Evolutionary conservation across 2,329 filamentous ascomycete genomes (phyloP).

Genomic region (Huntiella omanensis): DNA sequence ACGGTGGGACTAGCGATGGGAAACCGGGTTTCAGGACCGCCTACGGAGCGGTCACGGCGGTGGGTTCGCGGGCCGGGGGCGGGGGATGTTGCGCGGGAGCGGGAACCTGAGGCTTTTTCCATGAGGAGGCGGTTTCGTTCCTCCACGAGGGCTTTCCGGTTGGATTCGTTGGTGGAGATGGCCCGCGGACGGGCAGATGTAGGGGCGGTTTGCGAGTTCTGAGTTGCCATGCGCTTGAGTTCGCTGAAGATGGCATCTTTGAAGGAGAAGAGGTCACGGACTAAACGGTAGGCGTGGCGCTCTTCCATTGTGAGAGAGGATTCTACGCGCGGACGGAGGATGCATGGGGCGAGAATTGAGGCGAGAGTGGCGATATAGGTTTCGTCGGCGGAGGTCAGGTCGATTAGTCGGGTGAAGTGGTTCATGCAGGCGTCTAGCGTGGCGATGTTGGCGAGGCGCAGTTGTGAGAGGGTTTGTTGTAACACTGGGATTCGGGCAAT

Average conservation of each 20-base stretch:
- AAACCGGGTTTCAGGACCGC: slow-evolving; percentile 60
- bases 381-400: slow-evolving; percentile 90
- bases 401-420: slow-evolving; percentile 90
- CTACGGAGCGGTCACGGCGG: slow-evolving; percentile 62
- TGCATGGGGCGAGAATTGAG: slow-evolving; percentile 58
- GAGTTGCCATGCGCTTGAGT: slow-evolving; percentile 72
- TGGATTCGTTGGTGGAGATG: slow-evolving; percentile 89
- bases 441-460: slow-evolving; percentile 91
- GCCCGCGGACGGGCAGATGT: slow-evolving; percentile 53
- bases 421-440: slow-evolving; percentile 97
- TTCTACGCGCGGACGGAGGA: slow-evolving; percentile 72
- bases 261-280: slow-evolving; percentile 80
- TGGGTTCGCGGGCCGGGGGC: slow-evolving; percentile 44
- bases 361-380: slow-evolving; percentile 60
- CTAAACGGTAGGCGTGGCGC: slow-evolving; percentile 73
- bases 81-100: slow-evolving; percentile 59
- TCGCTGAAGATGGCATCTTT: slow-evolving; percentile 93
- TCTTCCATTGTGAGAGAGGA: slow-evolving; percentile 90
- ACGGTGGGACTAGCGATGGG: slow-evolving; percentile 54
- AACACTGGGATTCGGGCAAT: slow-evolving; percentile 71
- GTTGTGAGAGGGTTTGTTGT: slow-evolving; percentile 85
- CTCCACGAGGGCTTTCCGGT: slow-evolving; percentile 83
- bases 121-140: slow-evolving; percentile 73
- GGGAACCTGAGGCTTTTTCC: slow-evolving; percentile 40
- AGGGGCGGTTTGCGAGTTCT: slow-evolving; percentile 36